Conservation (phyloP, 257 asterid genomes). For the Ophiorrhiza pumila region DNA sequence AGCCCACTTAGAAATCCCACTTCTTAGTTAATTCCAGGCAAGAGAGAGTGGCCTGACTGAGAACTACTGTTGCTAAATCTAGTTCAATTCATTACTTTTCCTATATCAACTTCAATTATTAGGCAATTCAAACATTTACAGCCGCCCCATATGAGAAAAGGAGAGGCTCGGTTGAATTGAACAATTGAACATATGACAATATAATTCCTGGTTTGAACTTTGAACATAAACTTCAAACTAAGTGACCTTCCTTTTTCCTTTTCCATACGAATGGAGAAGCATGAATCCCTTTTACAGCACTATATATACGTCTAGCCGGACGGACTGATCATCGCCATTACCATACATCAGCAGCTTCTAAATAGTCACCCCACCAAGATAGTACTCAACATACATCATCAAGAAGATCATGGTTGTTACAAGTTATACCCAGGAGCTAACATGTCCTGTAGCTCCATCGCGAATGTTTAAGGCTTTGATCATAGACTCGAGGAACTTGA, state of each 20-base stretch:
- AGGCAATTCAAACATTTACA: background rate
- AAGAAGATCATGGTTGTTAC: slow-evolving; percentile 29
- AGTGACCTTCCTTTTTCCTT: no score
- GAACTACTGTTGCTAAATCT: background rate
- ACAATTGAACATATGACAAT: background rate
- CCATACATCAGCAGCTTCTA: background rate
- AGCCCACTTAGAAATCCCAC: background rate
- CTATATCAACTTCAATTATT: background rate
- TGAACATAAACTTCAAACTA: no score
- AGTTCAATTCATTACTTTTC: background rate
- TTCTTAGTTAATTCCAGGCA: background rate
- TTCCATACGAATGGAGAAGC: no score
- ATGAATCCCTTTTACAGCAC: no score
- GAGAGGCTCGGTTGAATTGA: background rate
- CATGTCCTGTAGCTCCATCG: slow-evolving; percentile 24
- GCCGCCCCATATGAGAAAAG: slow-evolving; percentile 5
- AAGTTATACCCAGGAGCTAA: slow-evolving; percentile 29
- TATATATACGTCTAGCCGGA: no score
- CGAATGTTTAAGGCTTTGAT: slow-evolving; percentile 44
- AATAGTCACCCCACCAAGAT: background rate
- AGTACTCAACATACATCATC: background rate
- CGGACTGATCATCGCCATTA: background rate
- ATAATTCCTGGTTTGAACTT: background rate
- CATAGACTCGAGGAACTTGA: slow-evolving; percentile 32
- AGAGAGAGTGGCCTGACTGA: background rate